phyloP scores from a whole-genome alignment of 129 eudicot species.

The Chrysanthemum seticuspe region DNA sequence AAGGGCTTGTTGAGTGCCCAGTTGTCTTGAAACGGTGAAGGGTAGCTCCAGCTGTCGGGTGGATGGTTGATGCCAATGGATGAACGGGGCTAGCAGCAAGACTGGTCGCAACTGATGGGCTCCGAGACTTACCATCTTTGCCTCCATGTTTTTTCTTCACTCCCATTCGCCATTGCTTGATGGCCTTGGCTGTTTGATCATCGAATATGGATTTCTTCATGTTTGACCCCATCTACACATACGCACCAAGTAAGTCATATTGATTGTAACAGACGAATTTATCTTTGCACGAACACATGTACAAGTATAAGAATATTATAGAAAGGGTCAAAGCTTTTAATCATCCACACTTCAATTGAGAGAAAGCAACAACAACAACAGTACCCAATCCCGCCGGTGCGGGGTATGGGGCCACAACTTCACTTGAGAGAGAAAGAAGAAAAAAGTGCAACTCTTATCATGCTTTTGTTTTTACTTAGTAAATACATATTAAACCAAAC shows the following conservation, averaged over 20 bases:
- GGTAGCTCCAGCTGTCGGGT: constrained; percentile 26
- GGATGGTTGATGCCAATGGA: constrained; percentile 45
- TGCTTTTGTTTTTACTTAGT: no score
- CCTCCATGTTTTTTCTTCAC: constrained; percentile 58
- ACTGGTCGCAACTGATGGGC: constrained; percentile 37
- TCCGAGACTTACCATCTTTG: constrained; percentile 44
- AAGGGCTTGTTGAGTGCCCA: constrained; percentile 60
- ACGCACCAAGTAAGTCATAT: background rate
- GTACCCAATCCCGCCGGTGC: no score
- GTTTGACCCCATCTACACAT: constrained; percentile 74
- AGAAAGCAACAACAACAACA: no score
- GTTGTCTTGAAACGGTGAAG: constrained; percentile 84
- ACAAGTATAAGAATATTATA: no score
- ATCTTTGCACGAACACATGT: no score
- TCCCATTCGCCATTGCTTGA: constrained; percentile 60
- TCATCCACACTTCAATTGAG: no score
- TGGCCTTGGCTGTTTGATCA: constrained; percentile 70
- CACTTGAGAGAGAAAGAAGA: no score
- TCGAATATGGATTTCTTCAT: constrained; percentile 81
- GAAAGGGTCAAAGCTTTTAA: no score
- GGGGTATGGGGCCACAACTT: no score
- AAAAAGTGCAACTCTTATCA: no score
- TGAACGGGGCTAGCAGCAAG: constrained; percentile 44
- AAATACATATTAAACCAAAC: no score
- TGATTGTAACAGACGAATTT: no score